Conservation (phyloP, 2,329 filamentous ascomycete genomes). For the Cercospora zeae-maydis region DNA sequence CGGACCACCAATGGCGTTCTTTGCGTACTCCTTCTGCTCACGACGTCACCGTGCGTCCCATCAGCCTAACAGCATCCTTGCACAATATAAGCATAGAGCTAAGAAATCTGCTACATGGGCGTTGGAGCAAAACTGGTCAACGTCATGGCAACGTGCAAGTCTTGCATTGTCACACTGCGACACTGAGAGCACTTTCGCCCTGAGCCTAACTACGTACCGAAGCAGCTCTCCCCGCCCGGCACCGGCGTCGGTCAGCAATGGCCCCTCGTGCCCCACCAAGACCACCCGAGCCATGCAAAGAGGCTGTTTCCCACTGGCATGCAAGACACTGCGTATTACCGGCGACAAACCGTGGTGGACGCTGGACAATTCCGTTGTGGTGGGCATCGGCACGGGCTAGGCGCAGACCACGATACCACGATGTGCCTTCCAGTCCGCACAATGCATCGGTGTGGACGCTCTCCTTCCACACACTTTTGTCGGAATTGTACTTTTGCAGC, state of each 20-base stretch:
- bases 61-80: neutral
- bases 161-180: neutral
- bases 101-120: neutral
- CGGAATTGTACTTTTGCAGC: neutral
- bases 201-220: neutral
- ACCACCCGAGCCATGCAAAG: neutral
- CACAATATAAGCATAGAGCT: neutral
- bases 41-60: slow-evolving; percentile 1
- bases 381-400: neutral
- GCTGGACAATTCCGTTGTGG: neutral
- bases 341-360: neutral
- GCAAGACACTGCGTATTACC: neutral
- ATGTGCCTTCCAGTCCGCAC: neutral
- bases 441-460: neutral
- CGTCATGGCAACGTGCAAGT: neutral
- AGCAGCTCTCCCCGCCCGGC: neutral
- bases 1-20: slow-evolving; percentile 10
- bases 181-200: neutral
- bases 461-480: neutral
- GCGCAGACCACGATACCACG: neutral
- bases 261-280: neutral
- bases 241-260: neutral
- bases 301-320: neutral
- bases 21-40: neutral
- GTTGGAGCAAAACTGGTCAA: neutral